A percentile compares a stretch with the other conserved stretches of the same genome.
Conservation (phyloP, 257 asterid genomes). For the Jaltomata sinuosa region DNA sequence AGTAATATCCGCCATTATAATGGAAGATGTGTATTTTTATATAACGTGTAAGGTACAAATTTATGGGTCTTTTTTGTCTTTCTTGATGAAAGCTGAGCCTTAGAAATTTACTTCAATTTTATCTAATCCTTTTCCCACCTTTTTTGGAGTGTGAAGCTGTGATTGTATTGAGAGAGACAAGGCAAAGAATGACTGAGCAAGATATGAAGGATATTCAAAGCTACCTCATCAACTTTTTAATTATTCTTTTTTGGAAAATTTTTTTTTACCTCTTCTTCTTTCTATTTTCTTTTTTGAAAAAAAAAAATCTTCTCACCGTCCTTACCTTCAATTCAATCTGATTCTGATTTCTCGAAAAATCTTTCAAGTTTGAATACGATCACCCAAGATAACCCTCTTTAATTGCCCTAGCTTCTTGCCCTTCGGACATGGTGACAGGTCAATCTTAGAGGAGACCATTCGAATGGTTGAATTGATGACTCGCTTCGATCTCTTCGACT, state of each 20-base stretch:
- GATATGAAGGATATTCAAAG: neutral
- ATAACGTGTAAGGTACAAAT: neutral
- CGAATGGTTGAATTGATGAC: too few species aligned
- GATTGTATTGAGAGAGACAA: neutral
- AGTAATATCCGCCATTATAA: slow-evolving; percentile 61
- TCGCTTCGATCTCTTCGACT: too few species aligned
- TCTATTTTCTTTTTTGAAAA: too few species aligned
- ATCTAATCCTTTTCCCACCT: neutral
- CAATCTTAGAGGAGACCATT: too few species aligned
- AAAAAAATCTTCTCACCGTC: too few species aligned
- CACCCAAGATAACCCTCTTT: too few species aligned
- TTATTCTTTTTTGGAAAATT: neutral
- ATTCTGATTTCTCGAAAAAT: too few species aligned
- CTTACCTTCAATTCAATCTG: too few species aligned
- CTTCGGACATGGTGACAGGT: too few species aligned
- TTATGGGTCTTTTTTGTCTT: slow-evolving; percentile 2
- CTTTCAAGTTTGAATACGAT: too few species aligned
- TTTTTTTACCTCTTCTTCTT: too few species aligned
- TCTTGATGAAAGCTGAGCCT: neutral
- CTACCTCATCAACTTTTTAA: neutral
- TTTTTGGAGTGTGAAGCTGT: slow-evolving; percentile 1
- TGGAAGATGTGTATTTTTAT: slow-evolving; percentile 19
- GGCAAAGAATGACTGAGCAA: neutral
- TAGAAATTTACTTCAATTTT: neutral
- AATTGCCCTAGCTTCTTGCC: too few species aligned